These are phyloP conservation scores for Nelumbo lutea DNA, from an alignment of 164 flowering plant species.

Conservation along the genomic window DNA sequence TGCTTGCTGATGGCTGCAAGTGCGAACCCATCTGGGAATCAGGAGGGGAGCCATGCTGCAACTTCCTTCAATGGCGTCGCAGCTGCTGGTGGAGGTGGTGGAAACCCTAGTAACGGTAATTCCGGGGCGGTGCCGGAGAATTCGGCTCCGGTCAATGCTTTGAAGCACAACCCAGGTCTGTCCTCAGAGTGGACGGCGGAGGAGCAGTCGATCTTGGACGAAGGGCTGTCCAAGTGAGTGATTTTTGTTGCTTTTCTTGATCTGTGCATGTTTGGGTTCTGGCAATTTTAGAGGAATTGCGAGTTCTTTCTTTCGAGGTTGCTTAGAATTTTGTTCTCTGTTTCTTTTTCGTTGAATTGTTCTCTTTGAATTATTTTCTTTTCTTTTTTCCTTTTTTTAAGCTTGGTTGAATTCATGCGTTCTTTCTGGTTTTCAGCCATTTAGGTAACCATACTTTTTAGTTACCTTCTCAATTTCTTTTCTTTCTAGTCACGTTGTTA, in stretches of 20 bases:
- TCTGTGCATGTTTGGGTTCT: not conserved
- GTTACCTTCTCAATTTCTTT: too few relatives aligned
- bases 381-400: too few relatives aligned
- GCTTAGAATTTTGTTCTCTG: too few relatives aligned
- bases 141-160: conserved; percentile 22
- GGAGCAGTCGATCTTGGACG: conserved; percentile 54
- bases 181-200: conserved; percentile 50
- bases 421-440: too few relatives aligned
- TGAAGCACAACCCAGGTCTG: conserved; percentile 60
- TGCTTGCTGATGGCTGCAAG: conserved; percentile 37
- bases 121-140: conserved; percentile 18
- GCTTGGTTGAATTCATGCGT: too few relatives aligned
- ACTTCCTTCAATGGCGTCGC: conserved; percentile 25
- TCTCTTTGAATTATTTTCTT: too few relatives aligned
- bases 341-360: too few relatives aligned
- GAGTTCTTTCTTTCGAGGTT: too few relatives aligned
- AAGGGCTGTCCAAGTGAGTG: conserved; percentile 44
- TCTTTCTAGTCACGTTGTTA: too few relatives aligned
- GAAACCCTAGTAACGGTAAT: conserved; percentile 27
- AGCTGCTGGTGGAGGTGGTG: conserved; percentile 1
- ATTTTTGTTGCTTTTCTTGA: not conserved
- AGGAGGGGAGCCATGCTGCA: conserved; percentile 27
- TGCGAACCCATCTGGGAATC: conserved; percentile 48
- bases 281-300: too few relatives aligned
- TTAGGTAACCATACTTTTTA: too few relatives aligned